Conservation (phyloP, 2,329 filamentous ascomycete species). For the Penicillium expansum region DNA sequence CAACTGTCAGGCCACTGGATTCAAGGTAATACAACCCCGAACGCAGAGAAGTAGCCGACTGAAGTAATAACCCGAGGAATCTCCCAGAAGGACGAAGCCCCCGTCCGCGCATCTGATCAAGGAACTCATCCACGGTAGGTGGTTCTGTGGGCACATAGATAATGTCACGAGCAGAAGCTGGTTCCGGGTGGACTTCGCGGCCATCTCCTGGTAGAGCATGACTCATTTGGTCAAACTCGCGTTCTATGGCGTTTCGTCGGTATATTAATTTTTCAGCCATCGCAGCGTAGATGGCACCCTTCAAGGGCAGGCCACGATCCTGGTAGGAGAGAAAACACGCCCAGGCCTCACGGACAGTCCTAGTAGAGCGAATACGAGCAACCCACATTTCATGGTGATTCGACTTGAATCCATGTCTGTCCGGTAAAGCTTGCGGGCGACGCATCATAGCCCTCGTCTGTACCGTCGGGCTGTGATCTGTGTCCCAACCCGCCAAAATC, state of each 20-base stretch:
- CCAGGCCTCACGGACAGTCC: constrained; percentile 64
- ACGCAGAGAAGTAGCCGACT: constrained; percentile 39
- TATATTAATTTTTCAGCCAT: constrained; percentile 58
- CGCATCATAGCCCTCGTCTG: constrained; percentile 54
- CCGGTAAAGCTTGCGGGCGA: constrained; percentile 23
- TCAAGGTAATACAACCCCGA: constrained; percentile 46
- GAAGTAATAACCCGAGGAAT: constrained; percentile 53
- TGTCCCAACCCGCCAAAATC: constrained; percentile 62
- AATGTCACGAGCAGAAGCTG: constrained; percentile 55
- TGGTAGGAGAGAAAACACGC: constrained; percentile 60
- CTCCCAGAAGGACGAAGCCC: constrained; percentile 44
- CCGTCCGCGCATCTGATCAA: constrained; percentile 49
- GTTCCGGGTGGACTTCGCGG: constrained; percentile 54
- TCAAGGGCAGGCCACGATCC: constrained; percentile 38
- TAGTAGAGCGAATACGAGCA: constrained; percentile 57
- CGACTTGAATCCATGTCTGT: background rate
- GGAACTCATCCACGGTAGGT: constrained; percentile 53
- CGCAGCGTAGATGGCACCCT: constrained; percentile 50
- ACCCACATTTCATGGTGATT: constrained; percentile 49
- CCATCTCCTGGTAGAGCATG: constrained; percentile 54
- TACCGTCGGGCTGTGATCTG: constrained; percentile 61
- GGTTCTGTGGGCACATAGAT: constrained; percentile 56
- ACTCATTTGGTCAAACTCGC: constrained; percentile 22
- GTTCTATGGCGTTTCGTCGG: constrained; percentile 28
- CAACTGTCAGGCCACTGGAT: constrained; percentile 34